Percentiles rank a stretch among this genome's conserved stretches.
Evolutionary conservation across 768 basidiomycete genomes (phyloP).

Genomic region (Leccinum rimulosum): DNA sequence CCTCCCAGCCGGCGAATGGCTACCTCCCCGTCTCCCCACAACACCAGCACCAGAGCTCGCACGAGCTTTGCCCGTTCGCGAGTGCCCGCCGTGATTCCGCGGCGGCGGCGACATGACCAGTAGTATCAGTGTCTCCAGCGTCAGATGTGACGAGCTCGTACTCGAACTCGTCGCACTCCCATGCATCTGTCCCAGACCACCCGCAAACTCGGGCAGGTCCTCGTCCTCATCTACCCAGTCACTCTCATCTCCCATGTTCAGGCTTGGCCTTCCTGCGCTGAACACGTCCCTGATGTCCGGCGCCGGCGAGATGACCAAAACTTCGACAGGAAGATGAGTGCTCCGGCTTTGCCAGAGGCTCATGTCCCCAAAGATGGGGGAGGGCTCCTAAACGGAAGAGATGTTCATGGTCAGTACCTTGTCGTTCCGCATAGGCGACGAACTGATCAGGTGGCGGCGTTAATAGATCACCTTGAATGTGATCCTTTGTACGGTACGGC

Average conservation of each 20-base stretch:
- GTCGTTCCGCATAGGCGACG: too few species aligned
- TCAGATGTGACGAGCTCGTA: constrained; percentile 23
- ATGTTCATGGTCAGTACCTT: too few species aligned
- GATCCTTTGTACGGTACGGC: too few species aligned
- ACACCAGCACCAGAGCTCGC: constrained; percentile 22
- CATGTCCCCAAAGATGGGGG: constrained; percentile 59
- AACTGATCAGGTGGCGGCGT: too few species aligned
- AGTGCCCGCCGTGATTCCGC: constrained; percentile 41
- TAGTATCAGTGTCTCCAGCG: constrained; percentile 40
- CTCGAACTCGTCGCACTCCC: constrained; percentile 27
- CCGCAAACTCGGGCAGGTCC: constrained; percentile 66
- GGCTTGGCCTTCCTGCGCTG: constrained; percentile 54
- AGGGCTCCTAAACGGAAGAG: too few species aligned
- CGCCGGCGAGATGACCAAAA: constrained; percentile 63
- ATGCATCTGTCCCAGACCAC: constrained; percentile 68
- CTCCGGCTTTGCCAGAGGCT: constrained; percentile 77
- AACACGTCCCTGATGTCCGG: constrained; percentile 73
- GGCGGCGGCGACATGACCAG: constrained; percentile 48
- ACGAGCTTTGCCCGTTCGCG: constrained; percentile 34
- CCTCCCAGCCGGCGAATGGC: constrained; percentile 58
- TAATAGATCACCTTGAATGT: too few species aligned
- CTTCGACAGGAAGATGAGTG: constrained; percentile 72
- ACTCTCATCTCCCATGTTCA: constrained; percentile 69
- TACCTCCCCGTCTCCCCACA: constrained; percentile 1
- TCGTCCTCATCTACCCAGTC: constrained; percentile 92